Percentiles rank a stretch among this genome's conserved stretches.
Conservation (phyloP, 352 stramenopile genomes). For the Pythium phragmiticola region DNA sequence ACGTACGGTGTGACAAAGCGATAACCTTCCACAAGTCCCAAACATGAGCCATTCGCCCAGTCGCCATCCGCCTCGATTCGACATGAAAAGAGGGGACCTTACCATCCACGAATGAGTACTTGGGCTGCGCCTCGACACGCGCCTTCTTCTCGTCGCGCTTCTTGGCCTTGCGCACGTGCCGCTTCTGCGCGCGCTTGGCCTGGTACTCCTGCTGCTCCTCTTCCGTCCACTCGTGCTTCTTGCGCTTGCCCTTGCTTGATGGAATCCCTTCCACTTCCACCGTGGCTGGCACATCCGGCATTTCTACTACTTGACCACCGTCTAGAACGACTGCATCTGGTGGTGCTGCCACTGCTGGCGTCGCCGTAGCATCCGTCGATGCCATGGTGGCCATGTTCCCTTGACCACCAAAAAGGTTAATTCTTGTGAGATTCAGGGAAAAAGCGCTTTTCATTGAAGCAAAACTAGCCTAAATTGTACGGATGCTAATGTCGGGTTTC, state of each 20-base stretch:
- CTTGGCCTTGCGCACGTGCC: constrained; percentile 45
- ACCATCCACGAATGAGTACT: constrained; percentile 68
- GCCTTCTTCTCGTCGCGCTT: constrained; percentile 41
- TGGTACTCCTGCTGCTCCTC: constrained; percentile 28
- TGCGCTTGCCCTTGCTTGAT: constrained; percentile 20
- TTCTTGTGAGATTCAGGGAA: constrained; percentile 2
- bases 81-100: not conserved
- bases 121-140: constrained; percentile 26
- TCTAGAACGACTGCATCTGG: not conserved
- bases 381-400: not conserved
- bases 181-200: constrained; percentile 42
- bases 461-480: constrained; percentile 14
- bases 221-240: constrained; percentile 24
- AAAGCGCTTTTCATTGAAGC: constrained; percentile 13
- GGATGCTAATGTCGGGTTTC: constrained; percentile 16
- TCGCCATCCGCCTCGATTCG: not conserved
- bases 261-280: not conserved
- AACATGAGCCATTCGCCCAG: not conserved
- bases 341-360: constrained; percentile 2
- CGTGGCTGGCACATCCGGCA: not conserved
- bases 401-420: constrained; percentile 6
- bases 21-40: constrained; percentile 46
- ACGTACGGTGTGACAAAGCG: constrained; percentile 92
- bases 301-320: not conserved
- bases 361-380: not conserved